Base-by-base conservation (phyloP, 495 filamentous ascomycete species). In the Penicillium silybi region DNA sequence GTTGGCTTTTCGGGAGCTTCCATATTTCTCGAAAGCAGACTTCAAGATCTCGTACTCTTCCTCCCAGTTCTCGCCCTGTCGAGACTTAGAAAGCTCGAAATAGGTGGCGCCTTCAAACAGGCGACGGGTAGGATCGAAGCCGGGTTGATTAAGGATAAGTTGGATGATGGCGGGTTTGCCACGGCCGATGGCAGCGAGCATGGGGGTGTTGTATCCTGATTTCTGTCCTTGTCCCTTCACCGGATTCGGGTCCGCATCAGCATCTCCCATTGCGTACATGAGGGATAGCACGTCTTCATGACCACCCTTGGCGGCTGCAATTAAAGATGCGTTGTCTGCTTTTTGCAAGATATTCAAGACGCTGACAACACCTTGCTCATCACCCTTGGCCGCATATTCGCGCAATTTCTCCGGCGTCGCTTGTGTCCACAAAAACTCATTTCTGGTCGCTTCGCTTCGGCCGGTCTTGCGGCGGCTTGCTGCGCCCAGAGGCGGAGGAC, bases 121-220 rank as follows among this genome's bases (percentile, higher is more conserved):
- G 1, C 84, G 81, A 9, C 83, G 79, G 6, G 86, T 88, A 3
- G 91, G 89, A 54, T 96, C 82, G 54, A 96, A 93, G 5, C 80
- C 75, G 23, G 82, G 81, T 52, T 92, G 88, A 48, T 84, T 82
- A 2, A 97, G 75, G 5, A 98, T 78, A 9, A 96, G 78, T 41
- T 85, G 77, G 32, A 98, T 81, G 34, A 96, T 87, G 41, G 85
- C 85, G 22, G 89, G 74, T 63, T 95, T 93, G 10, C 91, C 91
- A 48, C 91, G 84, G 8, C 93, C 93, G 48, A 98, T 96, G 2
- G 93, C 90, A 32, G 90, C 90, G 25, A 96, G 79, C 80, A 98
- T 95, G 3, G 95, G 95, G 0, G 92, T 97, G 53, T 86, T 86
- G 55, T 87, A 75, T 6, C 75, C 79, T 15, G 72, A 57, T 48